phyloP scores from a whole-genome alignment of 2,329 filamentous ascomycete genomes.

The Epichloe bromicola region DNA sequence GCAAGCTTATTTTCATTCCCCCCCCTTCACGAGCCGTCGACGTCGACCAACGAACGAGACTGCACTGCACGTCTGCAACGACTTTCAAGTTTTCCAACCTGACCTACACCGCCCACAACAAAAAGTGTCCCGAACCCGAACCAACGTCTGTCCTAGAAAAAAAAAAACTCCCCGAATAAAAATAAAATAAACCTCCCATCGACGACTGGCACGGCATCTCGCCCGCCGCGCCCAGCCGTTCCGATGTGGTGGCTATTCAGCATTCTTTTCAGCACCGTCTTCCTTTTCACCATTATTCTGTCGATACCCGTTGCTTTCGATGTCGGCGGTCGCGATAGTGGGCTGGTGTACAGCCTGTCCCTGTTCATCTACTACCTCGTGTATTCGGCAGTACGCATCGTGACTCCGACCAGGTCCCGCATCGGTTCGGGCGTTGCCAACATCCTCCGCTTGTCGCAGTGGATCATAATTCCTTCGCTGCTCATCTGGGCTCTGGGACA shows the following conservation, averaged over 20 bases:
- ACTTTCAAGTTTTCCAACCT: neutral
- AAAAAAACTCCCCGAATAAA: neutral
- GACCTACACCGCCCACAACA: neutral
- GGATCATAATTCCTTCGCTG: conserved; percentile 71
- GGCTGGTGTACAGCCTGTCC: conserved; percentile 82
- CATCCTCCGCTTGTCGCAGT: conserved; percentile 65
- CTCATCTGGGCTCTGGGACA: conserved; percentile 93
- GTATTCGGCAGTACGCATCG: conserved; percentile 68
- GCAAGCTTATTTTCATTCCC: neutral
- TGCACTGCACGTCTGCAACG: neutral
- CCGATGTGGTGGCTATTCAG: conserved; percentile 75
- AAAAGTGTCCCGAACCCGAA: neutral
- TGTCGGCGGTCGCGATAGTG: conserved; percentile 88
- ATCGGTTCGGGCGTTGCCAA: conserved; percentile 59
- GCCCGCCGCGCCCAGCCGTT: conserved; percentile 19
- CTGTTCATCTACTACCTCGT: conserved; percentile 84
- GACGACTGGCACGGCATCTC: conserved; percentile 6
- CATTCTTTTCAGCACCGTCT: conserved; percentile 66
- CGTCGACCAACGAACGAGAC: neutral
- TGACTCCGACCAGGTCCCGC: conserved; percentile 66
- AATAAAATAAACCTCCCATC: neutral
- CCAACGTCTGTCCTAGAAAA: neutral
- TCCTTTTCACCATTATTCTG: conserved; percentile 84
- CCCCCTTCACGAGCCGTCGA: no score
- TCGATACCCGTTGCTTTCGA: conserved; percentile 96